Conservation (phyloP, 2,329 filamentous ascomycete species). For the Xylariaceae sp. region DNA sequence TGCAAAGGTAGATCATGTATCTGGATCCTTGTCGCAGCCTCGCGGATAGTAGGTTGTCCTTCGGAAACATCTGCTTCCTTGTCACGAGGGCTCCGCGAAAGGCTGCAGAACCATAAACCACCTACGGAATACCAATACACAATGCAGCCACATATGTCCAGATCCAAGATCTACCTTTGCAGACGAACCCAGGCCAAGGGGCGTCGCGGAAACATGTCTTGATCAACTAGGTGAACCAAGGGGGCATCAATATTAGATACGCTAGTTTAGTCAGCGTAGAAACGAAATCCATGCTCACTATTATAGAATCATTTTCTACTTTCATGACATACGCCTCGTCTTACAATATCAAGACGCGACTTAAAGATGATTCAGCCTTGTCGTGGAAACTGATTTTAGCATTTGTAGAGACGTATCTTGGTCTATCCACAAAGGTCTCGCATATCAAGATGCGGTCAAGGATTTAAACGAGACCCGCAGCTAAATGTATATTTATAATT, state of each 20-base stretch:
- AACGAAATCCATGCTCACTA: neutral
- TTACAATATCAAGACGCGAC: too few relatives aligned
- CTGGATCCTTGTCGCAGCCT: slow-evolving; percentile 7
- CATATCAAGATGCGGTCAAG: too few relatives aligned
- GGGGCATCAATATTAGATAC: neutral
- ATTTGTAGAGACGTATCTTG: too few relatives aligned
- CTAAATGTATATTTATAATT: too few relatives aligned
- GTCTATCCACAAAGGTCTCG: too few relatives aligned
- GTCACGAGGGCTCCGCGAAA: slow-evolving; percentile 3
- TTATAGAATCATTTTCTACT: too few relatives aligned
- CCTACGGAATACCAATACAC: slow-evolving; percentile 1
- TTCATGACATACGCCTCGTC: too few relatives aligned
- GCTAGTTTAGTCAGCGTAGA: neutral
- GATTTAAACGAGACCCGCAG: too few relatives aligned
- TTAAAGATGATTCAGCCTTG: too few relatives aligned
- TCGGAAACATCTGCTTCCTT: slow-evolving; percentile 23
- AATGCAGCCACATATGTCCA: neutral
- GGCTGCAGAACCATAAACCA: slow-evolving; percentile 10
- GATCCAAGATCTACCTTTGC: neutral
- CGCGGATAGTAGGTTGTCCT: slow-evolving; percentile 4
- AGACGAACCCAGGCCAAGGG: neutral
- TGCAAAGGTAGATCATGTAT: neutral
- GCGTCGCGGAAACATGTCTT: neutral
- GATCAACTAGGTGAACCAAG: neutral
- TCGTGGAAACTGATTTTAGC: too few relatives aligned